Evolutionary conservation across 768 basidiomycete genomes (phyloP).

Genomic region (Naganishia vaughanmartiniae): DNA sequence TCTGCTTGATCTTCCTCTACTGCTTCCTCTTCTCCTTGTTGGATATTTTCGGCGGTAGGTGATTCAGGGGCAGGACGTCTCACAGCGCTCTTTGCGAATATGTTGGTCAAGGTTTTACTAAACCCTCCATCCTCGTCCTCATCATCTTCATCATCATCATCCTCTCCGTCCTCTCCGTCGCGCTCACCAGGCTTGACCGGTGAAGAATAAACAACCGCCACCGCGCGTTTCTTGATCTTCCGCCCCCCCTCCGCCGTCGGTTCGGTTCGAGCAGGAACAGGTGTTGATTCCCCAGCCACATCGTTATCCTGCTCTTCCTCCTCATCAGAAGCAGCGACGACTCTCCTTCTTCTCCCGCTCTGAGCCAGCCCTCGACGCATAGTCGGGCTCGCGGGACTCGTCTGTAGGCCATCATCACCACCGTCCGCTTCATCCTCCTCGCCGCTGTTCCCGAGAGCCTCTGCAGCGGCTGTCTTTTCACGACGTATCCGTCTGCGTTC

Average conservation of each 20-base stretch:
- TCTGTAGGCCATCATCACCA: conserved; percentile 8
- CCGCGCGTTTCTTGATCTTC: too few relatives aligned
- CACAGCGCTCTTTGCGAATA: background rate
- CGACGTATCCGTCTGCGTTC: background rate
- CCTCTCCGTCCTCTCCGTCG: too few relatives aligned
- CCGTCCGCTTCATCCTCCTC: background rate
- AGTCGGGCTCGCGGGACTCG: conserved; percentile 12
- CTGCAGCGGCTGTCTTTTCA: background rate
- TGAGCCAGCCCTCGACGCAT: background rate
- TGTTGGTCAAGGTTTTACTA: background rate
- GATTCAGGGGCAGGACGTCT: too few relatives aligned
- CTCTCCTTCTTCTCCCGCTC: background rate
- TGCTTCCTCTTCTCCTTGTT: too few relatives aligned
- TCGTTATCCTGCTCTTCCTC: background rate
- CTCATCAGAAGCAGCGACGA: background rate
- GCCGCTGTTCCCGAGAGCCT: background rate
- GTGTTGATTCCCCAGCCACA: too few relatives aligned
- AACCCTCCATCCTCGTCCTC: conserved; percentile 9
- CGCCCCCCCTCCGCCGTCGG: too few relatives aligned
- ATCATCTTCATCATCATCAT: background rate
- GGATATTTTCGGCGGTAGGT: too few relatives aligned
- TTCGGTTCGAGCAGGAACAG: too few relatives aligned
- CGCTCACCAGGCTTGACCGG: too few relatives aligned
- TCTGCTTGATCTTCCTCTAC: too few relatives aligned
- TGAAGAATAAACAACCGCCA: too few relatives aligned